phyloP scores from a whole-genome alignment of 345 rosid species.

The Gossypium longicalyx region DNA sequence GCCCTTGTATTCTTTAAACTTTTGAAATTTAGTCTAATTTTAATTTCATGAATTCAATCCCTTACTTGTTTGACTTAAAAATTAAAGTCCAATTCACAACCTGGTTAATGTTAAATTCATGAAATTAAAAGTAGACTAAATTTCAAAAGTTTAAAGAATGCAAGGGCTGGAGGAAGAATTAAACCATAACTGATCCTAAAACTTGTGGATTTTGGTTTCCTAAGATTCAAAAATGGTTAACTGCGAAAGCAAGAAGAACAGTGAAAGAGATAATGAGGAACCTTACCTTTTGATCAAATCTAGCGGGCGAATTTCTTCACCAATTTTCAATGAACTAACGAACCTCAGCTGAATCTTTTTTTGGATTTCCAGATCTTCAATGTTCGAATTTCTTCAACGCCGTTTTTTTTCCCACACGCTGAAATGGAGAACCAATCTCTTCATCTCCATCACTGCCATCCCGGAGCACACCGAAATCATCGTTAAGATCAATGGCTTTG shows the following conservation, averaged over 20 bases:
- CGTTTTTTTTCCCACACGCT: slow-evolving; percentile 15
- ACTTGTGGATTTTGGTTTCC: background rate
- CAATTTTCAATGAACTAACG: slow-evolving; percentile 2
- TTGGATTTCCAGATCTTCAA: background rate
- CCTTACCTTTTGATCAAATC: background rate
- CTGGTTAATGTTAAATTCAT: too few relatives aligned
- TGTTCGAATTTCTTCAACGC: slow-evolving; percentile 18
- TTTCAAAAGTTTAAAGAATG: too few relatives aligned
- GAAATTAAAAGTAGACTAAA: too few relatives aligned
- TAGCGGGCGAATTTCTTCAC: background rate
- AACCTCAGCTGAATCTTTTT: background rate
- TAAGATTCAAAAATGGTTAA: background rate
- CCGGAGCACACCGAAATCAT: background rate
- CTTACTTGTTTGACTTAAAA: too few relatives aligned
- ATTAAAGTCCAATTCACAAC: too few relatives aligned
- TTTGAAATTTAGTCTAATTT: too few relatives aligned
- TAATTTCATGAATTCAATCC: too few relatives aligned
- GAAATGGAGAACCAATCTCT: slow-evolving; percentile 15
- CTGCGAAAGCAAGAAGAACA: background rate
- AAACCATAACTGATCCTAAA: too few relatives aligned
- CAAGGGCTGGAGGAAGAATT: too few relatives aligned
- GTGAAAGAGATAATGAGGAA: background rate
- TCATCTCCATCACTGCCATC: background rate
- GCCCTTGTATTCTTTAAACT: too few relatives aligned
- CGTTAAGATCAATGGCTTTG: slow-evolving; percentile 3